Percentiles rank a stretch among this genome's conserved stretches.
Evolutionary conservation across 73 alveolate genomes (phyloP).

Genomic region (Uronychia binucleata): DNA sequence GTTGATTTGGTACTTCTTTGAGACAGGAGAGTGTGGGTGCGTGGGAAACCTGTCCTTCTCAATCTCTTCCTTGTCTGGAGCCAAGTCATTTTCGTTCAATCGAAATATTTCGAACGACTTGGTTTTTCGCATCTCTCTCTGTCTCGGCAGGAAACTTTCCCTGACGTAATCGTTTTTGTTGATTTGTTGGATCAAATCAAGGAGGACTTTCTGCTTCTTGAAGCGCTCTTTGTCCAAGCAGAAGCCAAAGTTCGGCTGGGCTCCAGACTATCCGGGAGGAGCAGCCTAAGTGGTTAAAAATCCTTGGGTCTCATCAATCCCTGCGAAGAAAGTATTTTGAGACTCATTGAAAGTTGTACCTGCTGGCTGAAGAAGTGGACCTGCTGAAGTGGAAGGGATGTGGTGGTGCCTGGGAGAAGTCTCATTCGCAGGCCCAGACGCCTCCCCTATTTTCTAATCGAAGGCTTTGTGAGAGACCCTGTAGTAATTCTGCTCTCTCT

Average conservation of each 20-base stretch:
- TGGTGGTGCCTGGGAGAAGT: neutral
- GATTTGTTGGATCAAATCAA: neutral
- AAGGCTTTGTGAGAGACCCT: neutral
- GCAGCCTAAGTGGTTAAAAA: neutral
- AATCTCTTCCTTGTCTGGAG: conserved; percentile 5
- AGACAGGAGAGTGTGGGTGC: conserved; percentile 15
- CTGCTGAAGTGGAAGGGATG: no score
- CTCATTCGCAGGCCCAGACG: neutral
- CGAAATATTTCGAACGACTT: conserved; percentile 37
- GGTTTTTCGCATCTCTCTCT: conserved; percentile 13
- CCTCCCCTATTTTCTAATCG: neutral
- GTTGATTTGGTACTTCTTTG: neutral
- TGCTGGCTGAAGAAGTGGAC: no score
- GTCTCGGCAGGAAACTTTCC: neutral
- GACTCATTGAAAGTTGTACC: neutral
- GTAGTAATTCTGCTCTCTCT: neutral
- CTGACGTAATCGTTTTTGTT: neutral
- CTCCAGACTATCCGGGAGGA: neutral
- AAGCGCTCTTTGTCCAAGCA: neutral
- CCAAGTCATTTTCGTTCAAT: conserved; percentile 33
- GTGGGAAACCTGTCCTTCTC: conserved; percentile 44
- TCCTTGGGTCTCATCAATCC: neutral
- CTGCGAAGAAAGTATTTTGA: neutral
- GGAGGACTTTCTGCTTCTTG: neutral
- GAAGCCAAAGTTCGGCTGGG: neutral